Evolutionary conservation across 176 grass and related monocot species (phyloP), one percentile per base, ranked within the genome.

Genomic region (Oryza coarctata): DNA sequence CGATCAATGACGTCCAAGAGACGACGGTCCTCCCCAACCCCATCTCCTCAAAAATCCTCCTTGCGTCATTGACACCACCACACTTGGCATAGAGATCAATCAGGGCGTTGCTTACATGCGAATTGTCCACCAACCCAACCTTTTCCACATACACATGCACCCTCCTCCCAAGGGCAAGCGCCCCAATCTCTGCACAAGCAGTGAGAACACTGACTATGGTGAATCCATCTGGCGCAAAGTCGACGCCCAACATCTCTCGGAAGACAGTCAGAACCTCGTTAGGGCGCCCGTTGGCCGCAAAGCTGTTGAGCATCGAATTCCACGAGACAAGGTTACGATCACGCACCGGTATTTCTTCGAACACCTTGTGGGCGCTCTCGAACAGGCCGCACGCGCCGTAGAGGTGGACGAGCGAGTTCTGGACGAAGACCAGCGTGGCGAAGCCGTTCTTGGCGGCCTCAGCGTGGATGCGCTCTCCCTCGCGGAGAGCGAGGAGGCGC

Each of bases 41-140:
- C 90, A 97, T 94, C 68, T 91, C 92, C 64, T 89, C 74, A 64
- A 94, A 97, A 27, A 94, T 60, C 76, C 67, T 94, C 31, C 87
- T 73, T 9, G 92, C 85, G 33, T 88, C 76, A 20, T 82, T 80
- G 0, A 97, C 65, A 7, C 82, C 12, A 1, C 94, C 94, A 9
- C 87, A 97, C 71, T 97, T 97, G 8, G 91, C 78, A 68, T 94
- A 97, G 22, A 94, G 36, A 76, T 97, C 91, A 41, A 97, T 94
- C 36, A 97, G 76, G 0, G 94, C 89, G 13, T 97, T 97, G 3
- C 82, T 80, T 1, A 90, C 87, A 76, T 97, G 92, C 0, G 89
- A 69, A 80, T 92, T 92, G 18, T 31, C 63, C 3, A 82, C 78
- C 38, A 97, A 76, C 7, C 94, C 89, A 41, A 81, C 63, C 77